Base-by-base conservation (phyloP, 2,329 filamentous ascomycete genomes). In the Xylariaceae sp. region DNA sequence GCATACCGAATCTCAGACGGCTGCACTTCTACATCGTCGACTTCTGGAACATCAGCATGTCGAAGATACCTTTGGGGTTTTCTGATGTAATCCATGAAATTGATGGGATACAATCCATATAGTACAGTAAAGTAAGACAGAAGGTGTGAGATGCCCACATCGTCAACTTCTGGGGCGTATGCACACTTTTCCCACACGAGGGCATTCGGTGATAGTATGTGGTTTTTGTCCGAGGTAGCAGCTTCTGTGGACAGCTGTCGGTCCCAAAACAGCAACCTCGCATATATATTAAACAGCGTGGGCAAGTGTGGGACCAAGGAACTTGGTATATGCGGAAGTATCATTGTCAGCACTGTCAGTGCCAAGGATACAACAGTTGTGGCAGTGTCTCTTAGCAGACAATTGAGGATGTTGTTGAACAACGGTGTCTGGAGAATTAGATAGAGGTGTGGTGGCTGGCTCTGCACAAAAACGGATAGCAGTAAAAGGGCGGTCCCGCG, bases 51-150 rank as follows among this genome's bases (percentile, higher is more conserved):
- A 49, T 87, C 79, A 31, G 84, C 79, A 54, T 85, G 83, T 35
- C 87, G 82, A 9, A 93, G 69, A 56, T 86, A 91, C 49, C 84
- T 79, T 51, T 89, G 81, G 3, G 87, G 87, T 56, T 91, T 91
- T 42, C 87, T 78, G 47, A 93, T 85, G 58, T 91, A 93, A 62
- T 84, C 85, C 78, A 89, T 85, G 53, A 93, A 89, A 59, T 91
- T 91, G 56, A 91, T 78, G 2, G 87, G 87, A 49, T 91, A 93
- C 4, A 93, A 67, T 0, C 87, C 88, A 52, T 93, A 93, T 1
- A 93, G 71, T 19, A 89, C 83, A 3, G 86, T 90, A 54, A 89
- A 93, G 62, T 88, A 90, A 52, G 83, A 79, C 39, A 82, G 65
- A 2, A 91, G 71, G 45, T 87, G 82, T 4, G 82, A 79, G 2